A percentile compares a stretch with the other conserved stretches of the same genome.
These are phyloP conservation scores for Blastobotrys parvus DNA, from an alignment of 805 yeast species.

Conservation along the genomic window DNA sequence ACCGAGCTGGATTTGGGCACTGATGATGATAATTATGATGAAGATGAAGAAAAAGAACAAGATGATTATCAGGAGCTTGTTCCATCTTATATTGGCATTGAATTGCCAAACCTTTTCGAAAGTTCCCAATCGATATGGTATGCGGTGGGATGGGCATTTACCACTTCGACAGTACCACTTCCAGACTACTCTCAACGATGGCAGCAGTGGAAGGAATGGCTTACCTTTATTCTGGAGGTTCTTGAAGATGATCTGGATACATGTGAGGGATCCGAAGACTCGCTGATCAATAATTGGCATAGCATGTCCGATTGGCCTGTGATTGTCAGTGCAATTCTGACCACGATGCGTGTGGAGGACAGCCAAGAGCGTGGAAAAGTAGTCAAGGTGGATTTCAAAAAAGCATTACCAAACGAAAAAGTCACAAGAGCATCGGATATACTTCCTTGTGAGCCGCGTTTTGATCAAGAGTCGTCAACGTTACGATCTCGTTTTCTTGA, in stretches of 20 bases:
- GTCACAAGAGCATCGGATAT: no score
- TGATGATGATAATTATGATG: no score
- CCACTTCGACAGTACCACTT: constrained; percentile 7
- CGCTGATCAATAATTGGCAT: constrained; percentile 1
- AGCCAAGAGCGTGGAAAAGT: neutral
- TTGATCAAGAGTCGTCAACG: neutral
- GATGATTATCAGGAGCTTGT: no score
- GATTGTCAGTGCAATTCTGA: neutral
- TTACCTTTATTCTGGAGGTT: constrained; percentile 6
- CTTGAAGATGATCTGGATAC: neutral
- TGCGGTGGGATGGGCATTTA: constrained; percentile 13
- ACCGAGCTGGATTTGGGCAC: no score
- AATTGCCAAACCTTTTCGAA: constrained; percentile 6
- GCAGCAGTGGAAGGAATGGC: constrained; percentile 7
- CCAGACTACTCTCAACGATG: constrained; percentile 6
- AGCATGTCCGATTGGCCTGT: neutral
- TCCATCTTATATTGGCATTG: no score
- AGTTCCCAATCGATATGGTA: constrained; percentile 7
- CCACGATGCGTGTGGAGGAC: neutral
- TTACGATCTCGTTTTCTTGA: constrained; percentile 3
- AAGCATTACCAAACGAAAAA: no score
- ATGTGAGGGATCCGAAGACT: constrained; percentile 3
- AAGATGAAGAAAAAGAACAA: no score
- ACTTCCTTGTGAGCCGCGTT: neutral
- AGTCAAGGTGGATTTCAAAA: neutral